Evolutionary conservation across 139 green algal genomes (phyloP), one percentile per base, ranked within the genome.

Genomic region (Tetradesmus lagerheimii): DNA sequence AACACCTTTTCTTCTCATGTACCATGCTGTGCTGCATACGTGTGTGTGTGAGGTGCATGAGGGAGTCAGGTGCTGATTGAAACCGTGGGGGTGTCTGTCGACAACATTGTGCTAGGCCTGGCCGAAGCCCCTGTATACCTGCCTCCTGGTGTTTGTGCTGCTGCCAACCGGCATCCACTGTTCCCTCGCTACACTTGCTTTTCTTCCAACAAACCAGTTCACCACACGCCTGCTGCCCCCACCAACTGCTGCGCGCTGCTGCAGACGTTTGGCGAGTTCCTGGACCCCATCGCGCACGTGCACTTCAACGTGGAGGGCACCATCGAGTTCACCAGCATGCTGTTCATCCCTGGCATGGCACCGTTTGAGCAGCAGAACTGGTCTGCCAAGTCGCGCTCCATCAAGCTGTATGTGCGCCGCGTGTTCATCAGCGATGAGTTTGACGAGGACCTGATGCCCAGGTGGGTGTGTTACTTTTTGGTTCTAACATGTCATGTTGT

Each of bases 391-490:
- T 45, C 15, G 27, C 79, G 57, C 88, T 96, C 94, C 93, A 98
- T 99, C 93, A 95, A 96, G 80, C 96, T 99, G 78, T 99, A 98
- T 92, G 98, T 99, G 76, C 98, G 98, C 92, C 93, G 98, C 16
- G 98, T 99, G 25, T 99, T 99, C 96, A 99, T 99, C 94, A 95
- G 85, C 29, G 97, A 99, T 85, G 96, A 99, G 93, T 99, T 99
- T 92, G 97, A 99, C 92, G 98, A 99, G 90, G 95, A 98, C 88
- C 94, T 99, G 41, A 95, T 99, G 93, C 98, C 98, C 0, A 95
- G 97, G 71, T 99, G 98, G 45, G 80, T 39, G 79, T 39, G 57
- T 71, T 71, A 5, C 93, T 91, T 98, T 38, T 86, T 11, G 8
- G 5, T 67, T 29, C 31, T 31, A 71, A 18, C 11, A 6, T 71